These are phyloP conservation scores for Lentinula sp. DNA, from an alignment of 768 basidiomycete species.

Conservation along the genomic window DNA sequence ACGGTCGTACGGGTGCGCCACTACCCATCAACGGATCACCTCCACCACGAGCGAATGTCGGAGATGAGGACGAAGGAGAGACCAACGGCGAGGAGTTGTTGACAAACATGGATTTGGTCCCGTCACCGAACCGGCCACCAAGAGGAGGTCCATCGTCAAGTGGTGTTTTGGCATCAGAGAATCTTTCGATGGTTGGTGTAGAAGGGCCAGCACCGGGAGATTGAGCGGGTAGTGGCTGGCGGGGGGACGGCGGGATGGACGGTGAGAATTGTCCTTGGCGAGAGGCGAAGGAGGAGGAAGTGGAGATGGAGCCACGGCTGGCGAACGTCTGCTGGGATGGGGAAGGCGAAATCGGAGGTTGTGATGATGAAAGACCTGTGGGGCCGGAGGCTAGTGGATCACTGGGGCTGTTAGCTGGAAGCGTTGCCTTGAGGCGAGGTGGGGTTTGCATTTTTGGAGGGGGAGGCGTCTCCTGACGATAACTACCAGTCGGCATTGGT, in stretches of 20 bases:
- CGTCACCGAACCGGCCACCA: constrained; percentile 64
- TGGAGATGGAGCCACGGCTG: neutral
- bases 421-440: neutral
- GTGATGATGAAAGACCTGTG: constrained; percentile 6
- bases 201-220: constrained; percentile 56
- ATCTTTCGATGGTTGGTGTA: constrained; percentile 25
- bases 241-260: constrained; percentile 18
- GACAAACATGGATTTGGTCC: constrained; percentile 79
- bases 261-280: constrained; percentile 10
- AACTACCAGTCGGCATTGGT: constrained; percentile 12
- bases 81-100: constrained; percentile 26
- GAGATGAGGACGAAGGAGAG: constrained; percentile 24
- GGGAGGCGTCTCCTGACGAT: constrained; percentile 7
- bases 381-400: constrained; percentile 7
- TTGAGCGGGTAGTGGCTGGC: constrained; percentile 33
- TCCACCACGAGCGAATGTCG: constrained; percentile 3
- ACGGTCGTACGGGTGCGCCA: constrained; percentile 10
- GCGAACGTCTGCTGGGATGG: constrained; percentile 1
- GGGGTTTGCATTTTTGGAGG: constrained; percentile 5
- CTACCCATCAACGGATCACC: constrained; percentile 12
- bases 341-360: constrained; percentile 4
- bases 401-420: neutral
- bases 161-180: constrained; percentile 20
- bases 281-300: constrained; percentile 7
- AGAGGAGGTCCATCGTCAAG: constrained; percentile 42